Conservation (phyloP, 2,329 filamentous ascomycete genomes). For the Epichloe gansuensis region DNA sequence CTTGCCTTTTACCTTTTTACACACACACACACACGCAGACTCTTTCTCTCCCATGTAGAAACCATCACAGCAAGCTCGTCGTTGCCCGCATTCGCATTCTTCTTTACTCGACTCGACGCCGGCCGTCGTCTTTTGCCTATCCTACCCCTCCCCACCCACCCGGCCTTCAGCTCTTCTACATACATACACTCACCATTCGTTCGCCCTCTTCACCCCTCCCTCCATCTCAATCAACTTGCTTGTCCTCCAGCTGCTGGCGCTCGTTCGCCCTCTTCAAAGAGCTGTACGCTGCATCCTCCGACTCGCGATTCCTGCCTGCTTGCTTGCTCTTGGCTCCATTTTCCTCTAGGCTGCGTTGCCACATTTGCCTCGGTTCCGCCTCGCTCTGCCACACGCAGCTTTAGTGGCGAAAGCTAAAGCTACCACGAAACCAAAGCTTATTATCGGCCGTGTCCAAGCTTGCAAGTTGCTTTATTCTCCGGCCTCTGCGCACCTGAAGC, state of each 20-base stretch:
- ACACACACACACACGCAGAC: too few species aligned
- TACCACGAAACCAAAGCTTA: background rate
- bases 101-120: background rate
- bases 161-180: background rate
- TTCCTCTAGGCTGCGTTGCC: background rate
- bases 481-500: background rate
- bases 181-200: too few species aligned
- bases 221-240: background rate
- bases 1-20: background rate
- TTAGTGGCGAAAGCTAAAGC: background rate
- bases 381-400: background rate
- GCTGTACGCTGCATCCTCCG: background rate
- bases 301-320: background rate
- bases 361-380: background rate
- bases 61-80: too few species aligned
- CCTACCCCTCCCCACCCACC: background rate
- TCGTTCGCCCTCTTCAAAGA: background rate
- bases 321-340: background rate
- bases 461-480: background rate
- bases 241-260: background rate
- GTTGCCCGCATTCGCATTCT: background rate
- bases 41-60: too few species aligned
- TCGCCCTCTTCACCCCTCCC: background rate
- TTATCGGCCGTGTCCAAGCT: conserved; percentile 1
- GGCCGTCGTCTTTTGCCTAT: background rate